Conservation (phyloP, 768 basidiomycete genomes). For the Leccinum incarnatum region DNA sequence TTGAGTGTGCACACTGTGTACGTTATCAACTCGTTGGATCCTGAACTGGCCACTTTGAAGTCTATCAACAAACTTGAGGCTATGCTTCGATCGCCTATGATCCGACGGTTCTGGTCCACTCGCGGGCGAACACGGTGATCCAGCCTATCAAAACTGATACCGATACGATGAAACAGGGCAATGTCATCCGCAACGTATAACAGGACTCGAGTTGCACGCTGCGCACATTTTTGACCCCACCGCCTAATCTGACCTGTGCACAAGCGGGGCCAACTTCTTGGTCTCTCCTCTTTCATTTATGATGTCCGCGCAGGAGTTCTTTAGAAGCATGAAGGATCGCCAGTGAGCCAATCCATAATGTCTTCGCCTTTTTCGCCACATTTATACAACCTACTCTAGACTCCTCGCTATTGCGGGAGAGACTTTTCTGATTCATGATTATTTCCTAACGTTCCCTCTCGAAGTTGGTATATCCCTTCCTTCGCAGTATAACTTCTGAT, state of each 20-base stretch:
- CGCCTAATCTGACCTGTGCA: not conserved
- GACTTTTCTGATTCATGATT: constrained; percentile 4
- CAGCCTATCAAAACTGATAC: not conserved
- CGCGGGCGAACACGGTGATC: not conserved
- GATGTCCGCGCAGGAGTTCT: not conserved
- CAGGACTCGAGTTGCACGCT: not conserved
- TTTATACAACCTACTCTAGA: not conserved
- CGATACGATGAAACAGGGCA: not conserved
- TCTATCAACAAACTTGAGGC: not conserved
- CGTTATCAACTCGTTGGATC: too few relatives aligned
- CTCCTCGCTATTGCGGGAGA: not conserved
- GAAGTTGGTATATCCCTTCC: constrained; percentile 12
- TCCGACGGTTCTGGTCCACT: not conserved
- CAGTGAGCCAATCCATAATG: not conserved
- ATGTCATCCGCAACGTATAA: not conserved
- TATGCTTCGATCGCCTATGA: not conserved
- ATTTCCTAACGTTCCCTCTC: constrained; percentile 10
- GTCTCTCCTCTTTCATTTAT: not conserved
- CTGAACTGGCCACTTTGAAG: not conserved
- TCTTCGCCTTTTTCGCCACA: not conserved
- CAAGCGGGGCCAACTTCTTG: not conserved
- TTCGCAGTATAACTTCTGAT: not conserved
- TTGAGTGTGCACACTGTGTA: too few relatives aligned
- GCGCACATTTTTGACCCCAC: not conserved
- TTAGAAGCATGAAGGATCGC: not conserved